Conservation (phyloP, 805 yeast genomes). For the Metschnikowia sp. region DNA sequence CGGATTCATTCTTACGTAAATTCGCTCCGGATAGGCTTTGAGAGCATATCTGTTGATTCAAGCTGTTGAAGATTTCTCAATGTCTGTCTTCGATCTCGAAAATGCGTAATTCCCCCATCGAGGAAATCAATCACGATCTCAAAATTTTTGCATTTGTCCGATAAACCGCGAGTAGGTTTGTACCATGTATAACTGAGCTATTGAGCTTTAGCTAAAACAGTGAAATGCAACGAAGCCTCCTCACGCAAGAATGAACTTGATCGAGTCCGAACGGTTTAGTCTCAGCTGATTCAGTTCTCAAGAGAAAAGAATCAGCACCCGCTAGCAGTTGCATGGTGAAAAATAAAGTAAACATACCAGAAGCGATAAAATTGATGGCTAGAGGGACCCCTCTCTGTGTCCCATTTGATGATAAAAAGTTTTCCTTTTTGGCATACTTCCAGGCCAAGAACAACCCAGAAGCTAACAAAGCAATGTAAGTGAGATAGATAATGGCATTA, state of each 20-base stretch:
- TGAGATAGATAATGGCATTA: slow-evolving; percentile 42
- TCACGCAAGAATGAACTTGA: slow-evolving; percentile 82
- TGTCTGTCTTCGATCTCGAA: no score
- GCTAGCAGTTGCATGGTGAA: slow-evolving; percentile 24
- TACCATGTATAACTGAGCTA: no score
- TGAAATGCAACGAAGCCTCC: slow-evolving; percentile 39
- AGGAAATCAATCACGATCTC: no score
- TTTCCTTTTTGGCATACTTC: slow-evolving; percentile 48
- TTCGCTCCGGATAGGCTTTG: no score
- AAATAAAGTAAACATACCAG: slow-evolving; percentile 53
- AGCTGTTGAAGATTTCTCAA: no score
- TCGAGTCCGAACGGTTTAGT: slow-evolving; percentile 75
- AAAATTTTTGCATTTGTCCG: no score
- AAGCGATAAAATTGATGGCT: slow-evolving; percentile 85
- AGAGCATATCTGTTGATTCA: no score
- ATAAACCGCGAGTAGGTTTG: no score
- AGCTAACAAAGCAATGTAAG: slow-evolving; percentile 38
- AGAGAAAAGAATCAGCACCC: slow-evolving; percentile 44
- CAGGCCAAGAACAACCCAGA: slow-evolving; percentile 49
- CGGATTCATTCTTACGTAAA: no score
- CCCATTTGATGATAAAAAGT: slow-evolving; percentile 75
- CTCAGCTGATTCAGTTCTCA: slow-evolving; percentile 50
- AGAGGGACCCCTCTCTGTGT: slow-evolving; percentile 73
- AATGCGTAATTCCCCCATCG: no score
- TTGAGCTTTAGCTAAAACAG: background rate